Evolutionary conservation across 2,329 filamentous ascomycete species (phyloP).

Genomic region (Hypoxylon sp.): DNA sequence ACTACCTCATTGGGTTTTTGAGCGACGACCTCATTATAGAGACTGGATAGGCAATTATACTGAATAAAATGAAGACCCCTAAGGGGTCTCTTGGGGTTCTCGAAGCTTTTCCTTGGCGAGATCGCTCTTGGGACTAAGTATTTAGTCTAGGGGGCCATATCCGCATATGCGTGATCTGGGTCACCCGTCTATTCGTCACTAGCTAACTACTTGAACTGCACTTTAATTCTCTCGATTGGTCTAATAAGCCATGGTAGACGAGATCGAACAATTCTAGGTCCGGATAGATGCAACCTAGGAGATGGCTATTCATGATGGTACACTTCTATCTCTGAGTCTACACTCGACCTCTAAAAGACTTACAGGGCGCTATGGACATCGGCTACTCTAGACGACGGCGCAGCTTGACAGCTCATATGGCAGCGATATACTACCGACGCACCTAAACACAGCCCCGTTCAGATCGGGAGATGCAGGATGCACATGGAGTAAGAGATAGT

Average conservation of each 20-base stretch:
- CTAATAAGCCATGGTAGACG: not conserved
- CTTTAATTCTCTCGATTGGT: too few relatives aligned
- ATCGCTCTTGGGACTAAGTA: not conserved
- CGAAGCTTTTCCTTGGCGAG: not conserved
- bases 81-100: slow-evolving; percentile 6
- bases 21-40: slow-evolving; percentile 25
- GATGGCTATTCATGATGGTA: too few relatives aligned
- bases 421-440: not conserved
- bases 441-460: too few relatives aligned
- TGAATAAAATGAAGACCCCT: slow-evolving; percentile 12
- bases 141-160: not conserved
- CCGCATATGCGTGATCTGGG: not conserved
- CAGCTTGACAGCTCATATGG: not conserved
- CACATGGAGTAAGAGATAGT: not conserved
- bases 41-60: slow-evolving; percentile 23
- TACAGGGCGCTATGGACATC: too few relatives aligned
- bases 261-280: not conserved
- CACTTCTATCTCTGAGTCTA: not conserved
- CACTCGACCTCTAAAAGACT: not conserved
- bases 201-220: not conserved
- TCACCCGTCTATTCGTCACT: too few relatives aligned
- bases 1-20: slow-evolving; percentile 8
- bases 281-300: not conserved
- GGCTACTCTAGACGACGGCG: not conserved
- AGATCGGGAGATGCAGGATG: too few relatives aligned